Base-by-base conservation (phyloP, 257 asterid species). In the Pogostemon cablin region DNA sequence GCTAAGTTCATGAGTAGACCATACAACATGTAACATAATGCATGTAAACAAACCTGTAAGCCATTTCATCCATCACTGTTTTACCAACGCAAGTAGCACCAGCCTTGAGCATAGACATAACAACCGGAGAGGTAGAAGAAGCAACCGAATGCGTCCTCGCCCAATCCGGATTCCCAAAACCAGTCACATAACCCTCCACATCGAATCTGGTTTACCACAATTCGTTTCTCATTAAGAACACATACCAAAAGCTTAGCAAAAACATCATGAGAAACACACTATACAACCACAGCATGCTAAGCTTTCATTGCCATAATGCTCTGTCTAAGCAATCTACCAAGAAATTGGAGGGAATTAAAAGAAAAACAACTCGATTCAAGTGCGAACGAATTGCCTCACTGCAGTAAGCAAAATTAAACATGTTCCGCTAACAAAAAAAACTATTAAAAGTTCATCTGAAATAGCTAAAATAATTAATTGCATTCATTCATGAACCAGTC, bases 51-150 rank as follows among this genome's bases (percentile, higher is more conserved):
- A 75, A 91, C 98, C 98, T 89, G 86, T 93, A 93, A 50, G 98
- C 98, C 98, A 93, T 93, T 85, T 93, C 98, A 82, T 93, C 98
- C 98, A 88, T 88, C 6, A 85, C 82, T 42, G 98, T 88, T 84
- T 75, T 93, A 54, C 95, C 97, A 35, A 93, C 78, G 75, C 89
- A 85, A 65, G 90, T 85, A 65, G 96, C 98, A 65, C 95, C 98
- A 9, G 96, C 96, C n/a, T 78, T 62, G 59, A 88, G 73, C 77
- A 90, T 42, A 10, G 92, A 80, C 74, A 80, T 20, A 49, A 88
- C 92, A 47, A 83, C 80, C 12, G 87, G 86, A 17, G 98, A 91
- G 61, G 95, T 86, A 1, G 85, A 72, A 63, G 77, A 76, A 50
- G 98, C 95, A 25, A 78, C 86, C 8, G 92, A 62, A 79, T 93